phyloP scores from a whole-genome alignment of 352 stramenopile species.

The Phytophthora pini region DNA sequence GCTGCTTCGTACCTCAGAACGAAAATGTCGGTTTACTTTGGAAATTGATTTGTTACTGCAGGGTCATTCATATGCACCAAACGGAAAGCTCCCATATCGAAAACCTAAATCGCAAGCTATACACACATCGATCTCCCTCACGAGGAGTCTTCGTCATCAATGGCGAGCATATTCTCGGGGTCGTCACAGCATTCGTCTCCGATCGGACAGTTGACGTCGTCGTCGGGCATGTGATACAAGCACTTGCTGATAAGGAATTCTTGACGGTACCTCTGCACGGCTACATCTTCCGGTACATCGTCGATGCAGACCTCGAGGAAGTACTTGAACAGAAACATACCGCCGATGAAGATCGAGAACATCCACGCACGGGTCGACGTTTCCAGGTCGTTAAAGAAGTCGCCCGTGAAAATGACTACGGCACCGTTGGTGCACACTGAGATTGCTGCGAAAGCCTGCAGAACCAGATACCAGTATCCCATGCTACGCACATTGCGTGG shows the following conservation, averaged over 20 bases:
- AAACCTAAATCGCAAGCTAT: neutral
- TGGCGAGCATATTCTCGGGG: conserved; percentile 54
- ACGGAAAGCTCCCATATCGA: neutral
- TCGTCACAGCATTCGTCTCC: conserved; percentile 38
- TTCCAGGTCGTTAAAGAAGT: conserved; percentile 72
- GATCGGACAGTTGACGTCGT: conserved; percentile 56
- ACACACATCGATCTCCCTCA: conserved; percentile 20
- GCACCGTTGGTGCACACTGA: conserved; percentile 94
- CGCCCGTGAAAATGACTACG: conserved; percentile 93
- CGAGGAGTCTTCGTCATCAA: conserved; percentile 64
- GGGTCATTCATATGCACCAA: no score
- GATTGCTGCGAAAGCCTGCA: conserved; percentile 91
- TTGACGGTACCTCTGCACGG: conserved; percentile 76
- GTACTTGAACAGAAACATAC: conserved; percentile 89
- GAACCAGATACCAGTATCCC: conserved; percentile 93
- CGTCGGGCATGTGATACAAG: conserved; percentile 84
- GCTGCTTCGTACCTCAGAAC: no score
- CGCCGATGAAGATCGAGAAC: conserved; percentile 79
- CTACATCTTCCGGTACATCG: conserved; percentile 75
- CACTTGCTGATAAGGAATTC: conserved; percentile 90
- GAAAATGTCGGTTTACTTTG: no score
- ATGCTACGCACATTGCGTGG: conserved; percentile 88
- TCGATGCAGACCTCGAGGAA: conserved; percentile 76
- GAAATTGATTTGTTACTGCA: no score
- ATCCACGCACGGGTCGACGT: conserved; percentile 74